Base-by-base conservation (phyloP, 768 basidiomycete species). In the Boletus eberwhitei region DNA sequence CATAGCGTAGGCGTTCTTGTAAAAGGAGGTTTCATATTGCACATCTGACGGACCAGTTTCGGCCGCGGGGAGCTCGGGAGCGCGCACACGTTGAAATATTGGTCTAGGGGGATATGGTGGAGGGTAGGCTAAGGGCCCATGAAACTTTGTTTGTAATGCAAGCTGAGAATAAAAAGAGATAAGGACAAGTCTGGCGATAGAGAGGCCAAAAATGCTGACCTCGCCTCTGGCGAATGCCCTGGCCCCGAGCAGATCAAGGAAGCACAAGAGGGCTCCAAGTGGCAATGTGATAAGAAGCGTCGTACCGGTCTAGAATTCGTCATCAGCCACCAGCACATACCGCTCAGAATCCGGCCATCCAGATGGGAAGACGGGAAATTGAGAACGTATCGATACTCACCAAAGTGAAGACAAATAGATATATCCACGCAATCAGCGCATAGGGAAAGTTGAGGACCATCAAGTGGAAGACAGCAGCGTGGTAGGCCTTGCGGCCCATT, bases 1-100 rank as follows among this genome's bases (percentile, higher is more conserved):
- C 90, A 92, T 90, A 7, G 87, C 80, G 62, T 90, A 90, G 2
- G 87, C 73, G 57, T 90, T 92, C 64, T 81, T 87, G 71, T 92
- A 89, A 73, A 92, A 92, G 6, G 88, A 88, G 0, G 73, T 73
- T 69, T 91, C 87, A 53, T 75, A 73, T 38, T 80, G 69, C n/a
- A 74, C 65, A 19, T 60, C 67, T 34, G 42, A 54, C 53, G 48
- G 48, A 4, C 81, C 83, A 16, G 68, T 62, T 67, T 88, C 85
- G 36, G 78, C 58, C 59, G 83, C 83, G 12, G 74, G 72, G 7
- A 73, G 54, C 2, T 76, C 81, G 26, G 79, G 72, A 22, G 78
- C 72, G 8, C 84, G 80, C 46, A 70, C 64, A 36, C 88, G 85
- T n/a, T 80, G 82, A 69, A 92, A 92, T 54, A 92, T 86, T 4